A percentile compares a stretch with the other conserved stretches of the same genome.
phyloP scores from a whole-genome alignment of 2,329 filamentous ascomycete species.

The Ceratocystis ficicola region DNA sequence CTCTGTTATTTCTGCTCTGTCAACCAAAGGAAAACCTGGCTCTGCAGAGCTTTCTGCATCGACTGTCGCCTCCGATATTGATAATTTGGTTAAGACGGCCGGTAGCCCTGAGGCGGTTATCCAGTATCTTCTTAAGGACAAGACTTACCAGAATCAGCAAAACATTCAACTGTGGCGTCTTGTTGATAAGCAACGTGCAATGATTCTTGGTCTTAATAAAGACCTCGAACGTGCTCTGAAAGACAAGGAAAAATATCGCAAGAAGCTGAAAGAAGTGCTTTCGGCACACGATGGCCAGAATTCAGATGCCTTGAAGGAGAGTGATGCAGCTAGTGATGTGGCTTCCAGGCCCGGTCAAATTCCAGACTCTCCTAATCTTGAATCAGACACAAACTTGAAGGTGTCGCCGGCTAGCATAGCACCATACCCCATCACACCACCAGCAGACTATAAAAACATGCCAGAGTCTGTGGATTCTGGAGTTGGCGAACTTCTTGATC shows the following conservation, averaged over 20 bases:
- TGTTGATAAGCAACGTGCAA: conserved; percentile 88
- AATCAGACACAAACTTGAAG: conserved; percentile 38
- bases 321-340: conserved; percentile 12
- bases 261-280: conserved; percentile 69
- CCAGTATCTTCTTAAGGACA: conserved; percentile 78
- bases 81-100: conserved; percentile 65
- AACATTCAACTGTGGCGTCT: conserved; percentile 90
- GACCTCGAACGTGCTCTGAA: conserved; percentile 83
- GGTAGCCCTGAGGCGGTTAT: conserved; percentile 85
- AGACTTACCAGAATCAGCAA: conserved; percentile 74
- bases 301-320: not conserved
- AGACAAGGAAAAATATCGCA: conserved; percentile 88
- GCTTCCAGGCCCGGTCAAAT: conserved; percentile 11
- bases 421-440: conserved; percentile 53
- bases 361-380: conserved; percentile 39
- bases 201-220: conserved; percentile 89
- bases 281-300: conserved; percentile 24
- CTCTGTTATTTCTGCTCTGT: conserved; percentile 73
- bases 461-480: conserved; percentile 36
- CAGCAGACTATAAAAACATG: conserved; percentile 38
- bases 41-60: conserved; percentile 45
- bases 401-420: conserved; percentile 48
- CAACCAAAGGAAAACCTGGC: conserved; percentile 47
- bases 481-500: conserved; percentile 42
- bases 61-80: conserved; percentile 58